phyloP scores from a whole-genome alignment of 1,139 yeast genomes.

The Magnusiomyces suaveolens region DNA sequence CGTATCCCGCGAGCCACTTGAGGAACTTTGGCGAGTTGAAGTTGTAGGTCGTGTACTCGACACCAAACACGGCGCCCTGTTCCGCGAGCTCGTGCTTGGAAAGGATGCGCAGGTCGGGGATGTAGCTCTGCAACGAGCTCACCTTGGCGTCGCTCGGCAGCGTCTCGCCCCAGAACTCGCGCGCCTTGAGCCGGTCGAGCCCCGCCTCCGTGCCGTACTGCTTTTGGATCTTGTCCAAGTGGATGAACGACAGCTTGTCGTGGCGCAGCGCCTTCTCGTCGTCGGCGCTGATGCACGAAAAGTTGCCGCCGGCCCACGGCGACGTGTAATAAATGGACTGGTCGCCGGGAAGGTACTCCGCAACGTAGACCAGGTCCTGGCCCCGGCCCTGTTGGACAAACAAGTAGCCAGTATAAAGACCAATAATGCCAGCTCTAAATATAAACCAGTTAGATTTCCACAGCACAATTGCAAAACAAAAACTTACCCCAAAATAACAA shows the following conservation, averaged over 20 bases:
- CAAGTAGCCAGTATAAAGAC: slow-evolving; percentile 52
- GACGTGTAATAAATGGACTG: slow-evolving; percentile 51
- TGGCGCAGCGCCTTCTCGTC: slow-evolving; percentile 41
- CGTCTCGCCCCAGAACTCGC: slow-evolving; percentile 35
- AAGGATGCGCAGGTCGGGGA: slow-evolving; percentile 33
- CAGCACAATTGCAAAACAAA: neutral
- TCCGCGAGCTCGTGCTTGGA: slow-evolving; percentile 34
- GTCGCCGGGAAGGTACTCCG: slow-evolving; percentile 53
- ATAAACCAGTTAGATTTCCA: neutral
- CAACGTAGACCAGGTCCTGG: slow-evolving; percentile 43
- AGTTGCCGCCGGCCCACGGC: slow-evolving; percentile 49
- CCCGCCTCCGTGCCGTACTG: slow-evolving; percentile 47
- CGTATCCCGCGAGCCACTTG: slow-evolving; percentile 35
- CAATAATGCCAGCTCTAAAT: slow-evolving; percentile 55
- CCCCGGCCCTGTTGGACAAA: slow-evolving; percentile 40
- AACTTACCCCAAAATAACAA: slow-evolving; percentile 23
- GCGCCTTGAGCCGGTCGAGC: slow-evolving; percentile 40
- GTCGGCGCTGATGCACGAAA: slow-evolving; percentile 51
- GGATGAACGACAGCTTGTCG: slow-evolving; percentile 45
- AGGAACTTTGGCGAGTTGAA: slow-evolving; percentile 54
- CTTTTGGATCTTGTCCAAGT: slow-evolving; percentile 35
- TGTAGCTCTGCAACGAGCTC: slow-evolving; percentile 40
- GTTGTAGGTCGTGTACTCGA: slow-evolving; percentile 47
- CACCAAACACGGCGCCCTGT: slow-evolving; percentile 34
- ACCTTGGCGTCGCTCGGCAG: slow-evolving; percentile 32